Evolutionary conservation across 306 rosid genomes (phyloP).

Genomic region (Dryas alaskensis): DNA sequence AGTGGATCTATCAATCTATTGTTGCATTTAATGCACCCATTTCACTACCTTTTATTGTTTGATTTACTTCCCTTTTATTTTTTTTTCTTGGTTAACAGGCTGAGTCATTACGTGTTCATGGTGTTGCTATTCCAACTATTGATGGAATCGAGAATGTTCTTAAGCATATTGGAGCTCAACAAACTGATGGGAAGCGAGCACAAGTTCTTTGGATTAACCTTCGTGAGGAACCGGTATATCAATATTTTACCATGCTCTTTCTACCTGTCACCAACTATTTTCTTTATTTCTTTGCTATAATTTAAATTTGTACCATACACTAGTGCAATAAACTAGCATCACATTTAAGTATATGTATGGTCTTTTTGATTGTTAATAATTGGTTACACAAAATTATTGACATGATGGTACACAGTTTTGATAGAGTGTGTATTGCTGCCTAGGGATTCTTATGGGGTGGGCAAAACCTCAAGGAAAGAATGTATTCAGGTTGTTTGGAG

Average conservation of each 20-base stretch:
- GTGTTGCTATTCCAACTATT: constrained; percentile 85
- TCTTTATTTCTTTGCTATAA: background rate
- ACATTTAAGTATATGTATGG: background rate
- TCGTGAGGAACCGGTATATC: constrained; percentile 83
- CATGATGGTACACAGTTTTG: background rate
- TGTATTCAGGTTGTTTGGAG: background rate
- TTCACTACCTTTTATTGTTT: background rate
- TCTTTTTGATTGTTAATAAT: background rate
- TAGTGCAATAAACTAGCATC: background rate
- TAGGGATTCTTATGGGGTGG: background rate
- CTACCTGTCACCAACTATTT: background rate
- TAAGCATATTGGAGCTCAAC: constrained; percentile 64
- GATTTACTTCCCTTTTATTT: background rate
- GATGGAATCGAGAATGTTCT: constrained; percentile 83
- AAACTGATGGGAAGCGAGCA: constrained; percentile 31
- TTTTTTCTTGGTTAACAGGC: constrained; percentile 39
- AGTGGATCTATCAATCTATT: background rate
- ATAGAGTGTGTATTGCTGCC: background rate
- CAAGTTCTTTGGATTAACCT: constrained; percentile 85
- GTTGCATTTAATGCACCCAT: background rate
- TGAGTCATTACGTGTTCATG: constrained; percentile 67
- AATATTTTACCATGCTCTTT: background rate
- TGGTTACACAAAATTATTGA: background rate
- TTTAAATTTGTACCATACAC: background rate
- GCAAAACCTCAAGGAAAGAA: background rate